Evolutionary conservation across 2,329 filamentous ascomycete species (phyloP), one percentile per base, ranked within the genome.

Genomic region (Aspergillus flavus): DNA sequence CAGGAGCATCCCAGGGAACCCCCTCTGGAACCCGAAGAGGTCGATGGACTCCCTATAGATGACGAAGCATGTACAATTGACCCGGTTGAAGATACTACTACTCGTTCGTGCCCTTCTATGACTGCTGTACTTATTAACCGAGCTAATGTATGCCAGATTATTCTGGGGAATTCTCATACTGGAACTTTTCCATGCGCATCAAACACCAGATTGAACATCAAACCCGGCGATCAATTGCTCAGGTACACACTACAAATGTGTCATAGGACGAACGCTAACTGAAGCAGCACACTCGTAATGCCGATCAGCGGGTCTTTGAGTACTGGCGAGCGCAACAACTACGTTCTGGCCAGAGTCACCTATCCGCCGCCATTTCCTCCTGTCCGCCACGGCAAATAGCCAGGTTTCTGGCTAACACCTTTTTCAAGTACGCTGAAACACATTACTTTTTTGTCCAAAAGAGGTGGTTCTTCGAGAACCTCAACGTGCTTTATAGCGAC

Each of bases 111-210:
- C 23, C 46, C 23, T 50, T 11, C 14, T 16, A 26, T 16, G 11
- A 14, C 1, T 28, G 11, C 12, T 50, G 19, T 19, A 4, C 4
- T 48, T 28, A 1, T 26, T 10, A 10, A 30, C 6, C 19, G 19
- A 0, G 14, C 46, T 50, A 30, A 50, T 2, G 7, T 2, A 5
- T 7, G 19, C 16, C 48, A 84, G 82, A 84, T 59, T 84, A 83
- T 63, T 84, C 82, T 0, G 82, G 82, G 10, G 82, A 84, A 64
- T 84, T 84, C 66, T 84, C 82, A 1, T 82, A 84, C 61, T 84
- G 82, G 81, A 84, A 84, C 65, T 84, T 84, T 67, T 84, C 82
- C 46, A 83, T 83, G 81, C 74, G 80, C 46, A 79, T 83, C 65
- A 83, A 83, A 65, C 78, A 81, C n/a, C 82, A 80, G 70, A 80